These are phyloP conservation scores for Scedosporium dehoogii DNA, from an alignment of 2,329 filamentous ascomycete genomes.

Conservation along the genomic window DNA sequence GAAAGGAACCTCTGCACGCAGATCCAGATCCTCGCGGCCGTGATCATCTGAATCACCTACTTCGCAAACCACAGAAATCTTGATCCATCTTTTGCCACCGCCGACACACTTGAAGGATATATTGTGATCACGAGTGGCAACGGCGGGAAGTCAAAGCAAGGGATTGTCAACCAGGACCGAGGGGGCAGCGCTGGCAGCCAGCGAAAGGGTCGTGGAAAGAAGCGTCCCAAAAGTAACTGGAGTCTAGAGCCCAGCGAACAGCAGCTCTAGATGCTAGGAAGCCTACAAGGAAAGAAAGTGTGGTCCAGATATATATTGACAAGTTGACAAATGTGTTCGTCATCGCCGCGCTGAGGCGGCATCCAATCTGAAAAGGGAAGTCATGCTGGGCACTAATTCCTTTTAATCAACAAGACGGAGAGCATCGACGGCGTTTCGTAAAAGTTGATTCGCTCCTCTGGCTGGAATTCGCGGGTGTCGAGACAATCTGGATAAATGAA, in stretches of 20 bases:
- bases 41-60: no score
- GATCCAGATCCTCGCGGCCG: neutral
- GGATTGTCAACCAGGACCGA: no score
- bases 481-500: constrained; percentile 11
- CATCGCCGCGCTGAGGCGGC: neutral
- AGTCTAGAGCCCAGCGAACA: no score
- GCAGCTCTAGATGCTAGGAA: neutral
- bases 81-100: no score
- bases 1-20: neutral
- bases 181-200: no score
- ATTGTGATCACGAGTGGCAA: no score
- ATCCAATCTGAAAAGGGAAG: no score
- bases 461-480: constrained; percentile 6
- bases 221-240: no score
- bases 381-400: neutral
- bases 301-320: neutral
- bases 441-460: neutral
- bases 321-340: constrained; percentile 6
- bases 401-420: neutral
- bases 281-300: neutral
- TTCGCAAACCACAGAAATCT: no score
- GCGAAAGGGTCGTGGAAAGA: no score
- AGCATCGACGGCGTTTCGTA: neutral
- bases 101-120: no score
- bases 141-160: no score